phyloP scores from a whole-genome alignment of 305 asterid genomes.

The Rubia balearica region DNA sequence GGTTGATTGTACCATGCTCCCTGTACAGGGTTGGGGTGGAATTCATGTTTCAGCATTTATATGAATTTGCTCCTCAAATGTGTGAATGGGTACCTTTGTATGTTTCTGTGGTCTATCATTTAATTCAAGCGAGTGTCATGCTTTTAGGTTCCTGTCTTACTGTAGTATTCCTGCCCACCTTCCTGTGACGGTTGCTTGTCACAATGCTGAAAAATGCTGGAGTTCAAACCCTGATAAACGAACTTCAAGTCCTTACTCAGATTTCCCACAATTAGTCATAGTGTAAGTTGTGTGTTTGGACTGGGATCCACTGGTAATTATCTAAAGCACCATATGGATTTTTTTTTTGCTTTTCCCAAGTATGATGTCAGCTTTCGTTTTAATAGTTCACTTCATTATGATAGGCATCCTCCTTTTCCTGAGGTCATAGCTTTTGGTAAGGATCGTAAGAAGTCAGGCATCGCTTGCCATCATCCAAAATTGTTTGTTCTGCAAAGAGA shows the following conservation, averaged over 20 bases:
- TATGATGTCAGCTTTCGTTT: slow-evolving; percentile 16
- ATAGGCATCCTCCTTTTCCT: slow-evolving; percentile 84
- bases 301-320: slow-evolving; percentile 14
- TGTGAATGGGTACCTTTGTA: not conserved
- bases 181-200: slow-evolving; percentile 81
- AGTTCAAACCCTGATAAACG: slow-evolving; percentile 55
- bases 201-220: slow-evolving; percentile 78
- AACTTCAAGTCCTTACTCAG: slow-evolving; percentile 50
- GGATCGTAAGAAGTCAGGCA: slow-evolving; percentile 69
- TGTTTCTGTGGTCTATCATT: not conserved
- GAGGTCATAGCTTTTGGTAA: slow-evolving; percentile 85
- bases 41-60: not conserved
- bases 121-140: slow-evolving; percentile 1
- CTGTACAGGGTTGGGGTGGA: not conserved
- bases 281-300: slow-evolving; percentile 46
- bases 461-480: slow-evolving; percentile 93
- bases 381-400: slow-evolving; percentile 23
- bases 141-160: slow-evolving; percentile 63
- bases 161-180: slow-evolving; percentile 64
- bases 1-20: not conserved
- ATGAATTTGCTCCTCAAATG: not conserved
- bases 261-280: slow-evolving; percentile 58
- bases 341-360: slow-evolving; percentile 21
- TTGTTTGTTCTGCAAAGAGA: slow-evolving; percentile 73
- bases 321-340: not conserved